phyloP scores from a whole-genome alignment of 441 rosid genomes.

The Brassica balearica region DNA sequence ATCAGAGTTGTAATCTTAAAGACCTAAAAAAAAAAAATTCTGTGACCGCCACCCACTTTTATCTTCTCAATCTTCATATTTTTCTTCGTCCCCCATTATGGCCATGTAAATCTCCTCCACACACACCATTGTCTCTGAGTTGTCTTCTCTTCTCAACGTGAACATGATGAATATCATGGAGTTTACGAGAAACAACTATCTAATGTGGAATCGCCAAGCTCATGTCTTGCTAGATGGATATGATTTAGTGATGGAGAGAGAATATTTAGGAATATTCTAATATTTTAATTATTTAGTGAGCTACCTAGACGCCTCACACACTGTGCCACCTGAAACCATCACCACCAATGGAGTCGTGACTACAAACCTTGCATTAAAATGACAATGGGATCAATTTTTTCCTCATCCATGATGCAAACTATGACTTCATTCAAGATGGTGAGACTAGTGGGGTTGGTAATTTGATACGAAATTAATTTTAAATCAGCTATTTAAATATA shows the following conservation, averaged over 20 bases:
- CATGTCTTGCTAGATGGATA: background rate
- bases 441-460: slow-evolving; percentile 44
- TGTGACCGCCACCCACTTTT: background rate
- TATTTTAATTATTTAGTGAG: background rate
- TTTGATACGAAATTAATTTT: slow-evolving; percentile 10
- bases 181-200: background rate
- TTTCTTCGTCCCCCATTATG: background rate
- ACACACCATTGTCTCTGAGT: background rate
- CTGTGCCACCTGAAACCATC: background rate
- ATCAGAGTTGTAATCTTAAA: background rate
- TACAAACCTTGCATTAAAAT: background rate
- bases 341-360: background rate
- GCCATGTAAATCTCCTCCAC: background rate
- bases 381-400: slow-evolving; percentile 39
- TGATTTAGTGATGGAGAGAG: background rate
- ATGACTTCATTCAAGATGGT: slow-evolving; percentile 36
- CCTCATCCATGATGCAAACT: slow-evolving; percentile 35
- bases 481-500: background rate
- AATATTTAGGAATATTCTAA: too few relatives aligned
- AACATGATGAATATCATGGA: background rate
- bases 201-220: background rate
- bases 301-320: background rate
- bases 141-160: background rate
- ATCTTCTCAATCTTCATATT: background rate
- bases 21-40: background rate